A percentile compares a stretch with the other conserved stretches of the same genome.
Conservation (phyloP, 192 early-diverging fungal species). For the Geranomyces michiganensis region DNA sequence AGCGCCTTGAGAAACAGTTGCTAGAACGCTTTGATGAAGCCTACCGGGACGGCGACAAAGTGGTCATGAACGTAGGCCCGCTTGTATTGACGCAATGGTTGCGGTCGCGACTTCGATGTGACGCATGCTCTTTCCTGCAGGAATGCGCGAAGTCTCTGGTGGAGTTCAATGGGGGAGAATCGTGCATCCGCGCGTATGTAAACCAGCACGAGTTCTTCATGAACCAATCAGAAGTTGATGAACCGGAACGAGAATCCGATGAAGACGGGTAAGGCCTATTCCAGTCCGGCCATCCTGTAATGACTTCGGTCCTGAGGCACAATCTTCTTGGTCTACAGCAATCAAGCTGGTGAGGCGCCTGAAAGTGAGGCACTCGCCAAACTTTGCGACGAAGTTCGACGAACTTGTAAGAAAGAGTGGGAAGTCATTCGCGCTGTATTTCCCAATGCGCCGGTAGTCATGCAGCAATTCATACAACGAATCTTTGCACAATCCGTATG, state of each 20-base stretch:
- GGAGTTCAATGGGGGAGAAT: slow-evolving; percentile 95
- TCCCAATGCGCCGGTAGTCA: slow-evolving; percentile 84
- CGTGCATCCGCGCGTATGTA: slow-evolving; percentile 91
- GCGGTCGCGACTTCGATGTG: not conserved
- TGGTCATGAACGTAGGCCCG: slow-evolving; percentile 71
- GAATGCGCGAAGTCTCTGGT: slow-evolving; percentile 82
- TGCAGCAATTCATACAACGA: slow-evolving; percentile 92
- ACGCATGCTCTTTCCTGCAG: slow-evolving; percentile 49
- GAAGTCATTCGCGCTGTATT: slow-evolving; percentile 92
- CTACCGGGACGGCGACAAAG: slow-evolving; percentile 72
- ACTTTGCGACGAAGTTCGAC: slow-evolving; percentile 76
- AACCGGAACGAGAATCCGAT: slow-evolving; percentile 13
- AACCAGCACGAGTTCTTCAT: slow-evolving; percentile 98
- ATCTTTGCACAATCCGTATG: slow-evolving; percentile 93
- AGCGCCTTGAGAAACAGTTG: slow-evolving; percentile 88
- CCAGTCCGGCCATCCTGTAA: no score
- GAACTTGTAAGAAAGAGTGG: slow-evolving; percentile 85
- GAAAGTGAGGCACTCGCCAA: slow-evolving; percentile 3
- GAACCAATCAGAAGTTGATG: slow-evolving; percentile 50
- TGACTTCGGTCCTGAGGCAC: not conserved
- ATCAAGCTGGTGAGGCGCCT: not conserved
- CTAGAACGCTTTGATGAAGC: slow-evolving; percentile 86
- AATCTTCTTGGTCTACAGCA: not conserved
- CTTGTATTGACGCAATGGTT: not conserved
- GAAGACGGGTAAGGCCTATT: slow-evolving; percentile 12